Evolutionary conservation across 2,329 filamentous ascomycete genomes (phyloP).

Genomic region (Fusarium tupiense): DNA sequence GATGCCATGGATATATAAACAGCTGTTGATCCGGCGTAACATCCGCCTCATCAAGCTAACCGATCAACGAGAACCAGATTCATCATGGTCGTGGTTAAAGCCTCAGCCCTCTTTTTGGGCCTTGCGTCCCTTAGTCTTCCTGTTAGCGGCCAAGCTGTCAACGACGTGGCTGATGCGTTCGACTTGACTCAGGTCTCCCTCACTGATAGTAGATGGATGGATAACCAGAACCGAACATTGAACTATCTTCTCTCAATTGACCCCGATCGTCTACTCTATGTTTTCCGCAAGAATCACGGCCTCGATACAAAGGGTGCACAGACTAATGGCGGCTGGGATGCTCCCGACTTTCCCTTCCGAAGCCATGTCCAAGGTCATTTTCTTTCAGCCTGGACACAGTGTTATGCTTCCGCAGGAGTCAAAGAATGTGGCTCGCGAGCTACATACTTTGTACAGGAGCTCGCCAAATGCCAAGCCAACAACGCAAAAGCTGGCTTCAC

Average conservation of each 20-base stretch:
- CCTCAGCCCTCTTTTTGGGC: constrained; percentile 3
- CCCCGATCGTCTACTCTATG: constrained; percentile 21
- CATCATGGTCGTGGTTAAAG: constrained; percentile 18
- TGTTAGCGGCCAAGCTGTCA: neutral
- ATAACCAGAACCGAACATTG: constrained; percentile 29
- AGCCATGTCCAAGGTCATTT: constrained; percentile 62
- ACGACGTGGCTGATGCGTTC: constrained; percentile 12
- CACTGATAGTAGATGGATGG: constrained; percentile 32
- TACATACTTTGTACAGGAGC: constrained; percentile 55
- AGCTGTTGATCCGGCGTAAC: neutral
- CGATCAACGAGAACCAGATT: neutral
- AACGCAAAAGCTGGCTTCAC: constrained; percentile 56
- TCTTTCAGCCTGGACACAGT: constrained; percentile 61
- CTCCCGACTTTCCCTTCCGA: constrained; percentile 63
- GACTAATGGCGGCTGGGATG: constrained; percentile 63
- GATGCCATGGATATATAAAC: neutral
- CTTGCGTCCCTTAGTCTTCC: neutral
- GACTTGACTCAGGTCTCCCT: constrained; percentile 17
- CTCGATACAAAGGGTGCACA: constrained; percentile 54
- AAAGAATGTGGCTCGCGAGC: constrained; percentile 57
- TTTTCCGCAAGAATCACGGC: constrained; percentile 26
- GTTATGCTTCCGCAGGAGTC: constrained; percentile 56
- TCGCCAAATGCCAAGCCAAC: constrained; percentile 62
- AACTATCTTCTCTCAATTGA: constrained; percentile 24
- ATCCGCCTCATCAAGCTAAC: neutral